phyloP scores from a whole-genome alignment of 192 early-diverging fungal genomes.

The Umbelopsis sp. region DNA sequence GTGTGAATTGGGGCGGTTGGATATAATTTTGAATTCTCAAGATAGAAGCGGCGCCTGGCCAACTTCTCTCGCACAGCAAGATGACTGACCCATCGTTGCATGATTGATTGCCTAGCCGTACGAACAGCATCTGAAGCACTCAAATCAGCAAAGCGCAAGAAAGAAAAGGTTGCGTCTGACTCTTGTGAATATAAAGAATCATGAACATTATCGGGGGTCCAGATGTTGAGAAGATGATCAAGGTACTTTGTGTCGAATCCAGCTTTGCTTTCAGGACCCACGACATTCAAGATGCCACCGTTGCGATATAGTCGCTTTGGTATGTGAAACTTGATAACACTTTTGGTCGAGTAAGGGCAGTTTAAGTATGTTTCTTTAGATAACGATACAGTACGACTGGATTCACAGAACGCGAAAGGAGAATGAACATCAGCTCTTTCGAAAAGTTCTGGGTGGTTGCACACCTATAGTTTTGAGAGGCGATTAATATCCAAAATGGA shows the following conservation, averaged over 20 bases:
- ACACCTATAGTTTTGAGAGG: slow-evolving; percentile 47
- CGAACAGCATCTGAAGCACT: slow-evolving; percentile 48
- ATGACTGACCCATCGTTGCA: slow-evolving; percentile 48
- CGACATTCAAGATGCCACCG: slow-evolving; percentile 54
- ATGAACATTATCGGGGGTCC: slow-evolving; percentile 56
- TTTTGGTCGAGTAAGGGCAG: slow-evolving; percentile 65
- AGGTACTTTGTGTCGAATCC: slow-evolving; percentile 49
- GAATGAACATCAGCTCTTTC: slow-evolving; percentile 82
- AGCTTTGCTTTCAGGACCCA: slow-evolving; percentile 43
- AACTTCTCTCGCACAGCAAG: slow-evolving; percentile 33
- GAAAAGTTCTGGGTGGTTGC: slow-evolving; percentile 88
- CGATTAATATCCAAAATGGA: neutral
- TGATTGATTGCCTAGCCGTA: slow-evolving; percentile 39
- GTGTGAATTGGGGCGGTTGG: slow-evolving; percentile 40
- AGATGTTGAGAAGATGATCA: slow-evolving; percentile 59
- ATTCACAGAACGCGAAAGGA: slow-evolving; percentile 66
- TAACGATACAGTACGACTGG: slow-evolving; percentile 61
- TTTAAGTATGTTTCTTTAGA: slow-evolving; percentile 58
- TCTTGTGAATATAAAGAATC: slow-evolving; percentile 44
- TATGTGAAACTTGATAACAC: slow-evolving; percentile 62
- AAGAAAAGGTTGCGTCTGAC: slow-evolving; percentile 51
- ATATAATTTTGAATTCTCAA: slow-evolving; percentile 19
- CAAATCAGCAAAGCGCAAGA: slow-evolving; percentile 56
- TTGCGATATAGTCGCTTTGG: slow-evolving; percentile 72
- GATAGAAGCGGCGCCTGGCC: slow-evolving; percentile 38